Evolutionary conservation across 768 basidiomycete species (phyloP), one percentile per base, ranked within the genome.

Genomic region (Chalciporus chontae): DNA sequence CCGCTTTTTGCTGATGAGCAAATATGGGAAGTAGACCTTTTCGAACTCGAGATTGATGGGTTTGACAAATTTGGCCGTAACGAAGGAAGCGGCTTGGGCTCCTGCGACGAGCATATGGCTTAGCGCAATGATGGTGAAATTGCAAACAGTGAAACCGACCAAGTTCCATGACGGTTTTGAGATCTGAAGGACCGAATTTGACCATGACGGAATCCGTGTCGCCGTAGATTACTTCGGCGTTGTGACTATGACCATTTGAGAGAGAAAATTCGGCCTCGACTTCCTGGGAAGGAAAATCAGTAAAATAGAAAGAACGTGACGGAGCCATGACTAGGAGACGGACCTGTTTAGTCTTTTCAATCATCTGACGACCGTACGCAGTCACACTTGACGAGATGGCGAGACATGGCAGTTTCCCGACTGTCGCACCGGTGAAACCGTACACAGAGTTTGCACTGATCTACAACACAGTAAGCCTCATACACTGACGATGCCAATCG

Each of bases 131-230:
- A 38, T 8, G 36, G 43, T 39, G 15, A 45, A 9, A 38, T 19
- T 29, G 17, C n/a, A 19, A 41, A 17, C 29, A n/a, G 17, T 10
- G 26, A 19, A 47, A 62, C 80, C 29, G 61, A 89, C 95, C 95
- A 14, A 98, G 73, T 29, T 81, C 77, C 96, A 99, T 99, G 44
- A 95, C 94, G 7, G 77, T 78, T 37, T 78, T 75, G 26, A 99
- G 73, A 60, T 99, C 94, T 4, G 78, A 83, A 39, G 91, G 91
- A 5, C 96, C 96, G 54, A 99, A 99, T 57, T 82, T 86, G 42
- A 98, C 90, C 96, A 98, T 99, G 63, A 99, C 94, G 0, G 96
- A 99, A 72, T 99, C 96, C 2, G 96, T 98, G 67, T 99, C 96
- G 56, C 96, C 96, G 56, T 99, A 99, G 55, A 99, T 91, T 64